A percentile compares a stretch with the other conserved stretches of the same genome.
Conservation (phyloP, 1,139 yeast species). For the Eremothecium coryli region DNA sequence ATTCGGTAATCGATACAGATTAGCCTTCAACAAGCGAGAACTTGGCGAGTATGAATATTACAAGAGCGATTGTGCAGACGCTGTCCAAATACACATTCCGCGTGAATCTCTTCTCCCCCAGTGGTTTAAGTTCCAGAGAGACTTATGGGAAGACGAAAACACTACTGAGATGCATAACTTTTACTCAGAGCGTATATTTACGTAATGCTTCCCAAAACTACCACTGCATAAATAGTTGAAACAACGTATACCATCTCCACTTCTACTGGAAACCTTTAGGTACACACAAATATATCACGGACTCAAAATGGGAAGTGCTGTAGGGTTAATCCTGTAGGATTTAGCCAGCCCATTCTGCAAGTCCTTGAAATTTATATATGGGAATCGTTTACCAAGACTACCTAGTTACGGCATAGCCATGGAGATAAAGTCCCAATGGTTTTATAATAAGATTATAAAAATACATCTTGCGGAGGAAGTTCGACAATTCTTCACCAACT, state of each 20-base stretch:
- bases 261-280: neutral
- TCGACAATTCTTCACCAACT: no score
- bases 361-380: slow-evolving; percentile 21
- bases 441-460: slow-evolving; percentile 1
- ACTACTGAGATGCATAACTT: slow-evolving; percentile 28
- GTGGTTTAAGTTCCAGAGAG: slow-evolving; percentile 61
- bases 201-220: no score
- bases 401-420: slow-evolving; percentile 26
- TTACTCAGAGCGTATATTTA: slow-evolving; percentile 27
- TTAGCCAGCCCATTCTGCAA: slow-evolving; percentile 6
- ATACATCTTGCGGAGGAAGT: neutral
- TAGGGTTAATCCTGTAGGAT: slow-evolving; percentile 6
- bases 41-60: slow-evolving; percentile 27
- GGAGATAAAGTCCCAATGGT: slow-evolving; percentile 29
- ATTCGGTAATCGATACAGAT: slow-evolving; percentile 28
- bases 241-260: no score
- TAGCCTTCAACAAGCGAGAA: slow-evolving; percentile 27
- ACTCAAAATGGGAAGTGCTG: slow-evolving; percentile 29
- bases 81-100: slow-evolving; percentile 45
- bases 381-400: slow-evolving; percentile 33
- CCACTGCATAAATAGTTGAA: no score
- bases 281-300: slow-evolving; percentile 21
- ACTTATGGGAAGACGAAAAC: slow-evolving; percentile 50
- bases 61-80: slow-evolving; percentile 14
- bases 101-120: slow-evolving; percentile 51